Conservation (phyloP, 2,329 filamentous ascomycete species). For the Pseudogymnoascus sp. region DNA sequence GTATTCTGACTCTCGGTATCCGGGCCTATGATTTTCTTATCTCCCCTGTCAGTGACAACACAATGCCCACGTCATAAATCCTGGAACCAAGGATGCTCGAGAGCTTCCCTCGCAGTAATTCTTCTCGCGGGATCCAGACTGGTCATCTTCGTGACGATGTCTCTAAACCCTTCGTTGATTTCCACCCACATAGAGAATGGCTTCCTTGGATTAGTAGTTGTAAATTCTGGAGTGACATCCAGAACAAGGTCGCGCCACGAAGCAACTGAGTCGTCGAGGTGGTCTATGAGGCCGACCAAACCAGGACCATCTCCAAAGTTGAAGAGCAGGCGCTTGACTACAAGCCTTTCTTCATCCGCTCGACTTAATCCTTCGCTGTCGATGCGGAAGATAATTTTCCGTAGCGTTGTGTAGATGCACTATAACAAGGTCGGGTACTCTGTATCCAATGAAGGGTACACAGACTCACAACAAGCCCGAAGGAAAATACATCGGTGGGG, state of each 20-base stretch:
- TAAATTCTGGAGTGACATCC: neutral
- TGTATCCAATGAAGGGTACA: neutral
- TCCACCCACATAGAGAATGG: slow-evolving; percentile 39
- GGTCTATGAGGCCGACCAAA: slow-evolving; percentile 36
- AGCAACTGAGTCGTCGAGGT: slow-evolving; percentile 31
- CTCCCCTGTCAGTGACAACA: neutral
- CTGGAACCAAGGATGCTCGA: slow-evolving; percentile 29
- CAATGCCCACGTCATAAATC: slow-evolving; percentile 25
- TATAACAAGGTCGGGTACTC: slow-evolving; percentile 18
- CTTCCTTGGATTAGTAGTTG: slow-evolving; percentile 34
- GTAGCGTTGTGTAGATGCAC: slow-evolving; percentile 42
- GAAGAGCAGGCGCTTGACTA: slow-evolving; percentile 42
- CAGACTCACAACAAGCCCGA: slow-evolving; percentile 37
- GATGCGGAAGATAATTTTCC: slow-evolving; percentile 36
- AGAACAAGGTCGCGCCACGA: neutral
- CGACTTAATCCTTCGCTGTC: slow-evolving; percentile 16
- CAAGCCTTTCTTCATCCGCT: slow-evolving; percentile 29
- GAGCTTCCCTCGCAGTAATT: slow-evolving; percentile 36
- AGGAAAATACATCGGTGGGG: slow-evolving; percentile 40
- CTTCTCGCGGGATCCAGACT: slow-evolving; percentile 36
- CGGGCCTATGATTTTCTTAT: neutral
- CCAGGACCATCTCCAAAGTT: slow-evolving; percentile 41
- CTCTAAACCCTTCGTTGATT: slow-evolving; percentile 36
- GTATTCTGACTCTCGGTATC: too few species aligned
- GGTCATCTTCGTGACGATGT: slow-evolving; percentile 36